A percentile compares a stretch with the other conserved stretches of the same genome.
phyloP scores from a whole-genome alignment of 106 monocot species.

The Triglochin maritima region DNA sequence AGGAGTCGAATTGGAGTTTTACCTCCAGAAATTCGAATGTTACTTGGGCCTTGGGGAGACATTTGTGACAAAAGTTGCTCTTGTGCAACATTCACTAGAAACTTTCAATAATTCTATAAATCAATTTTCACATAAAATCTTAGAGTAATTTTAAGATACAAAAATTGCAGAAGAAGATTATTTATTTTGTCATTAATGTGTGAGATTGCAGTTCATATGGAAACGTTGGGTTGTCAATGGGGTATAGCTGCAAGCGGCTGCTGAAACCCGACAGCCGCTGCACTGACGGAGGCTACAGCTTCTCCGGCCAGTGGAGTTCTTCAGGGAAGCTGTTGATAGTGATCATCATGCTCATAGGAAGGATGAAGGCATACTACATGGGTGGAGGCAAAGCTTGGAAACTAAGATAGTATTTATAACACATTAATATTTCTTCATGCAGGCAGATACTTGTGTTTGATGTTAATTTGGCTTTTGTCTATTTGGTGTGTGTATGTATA shows the following conservation, averaged over 20 bases:
- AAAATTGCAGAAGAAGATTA: background rate
- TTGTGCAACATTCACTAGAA: too few relatives aligned
- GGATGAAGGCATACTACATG: slow-evolving; percentile 31
- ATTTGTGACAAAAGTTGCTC: too few relatives aligned
- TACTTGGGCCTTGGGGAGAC: too few relatives aligned
- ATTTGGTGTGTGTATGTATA: too few relatives aligned
- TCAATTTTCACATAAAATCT: too few relatives aligned
- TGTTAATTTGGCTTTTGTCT: too few relatives aligned
- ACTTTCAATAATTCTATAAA: too few relatives aligned
- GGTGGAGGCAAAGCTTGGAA: slow-evolving; percentile 35
- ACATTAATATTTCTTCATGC: too few relatives aligned
- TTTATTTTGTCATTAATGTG: background rate
- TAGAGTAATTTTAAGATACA: too few relatives aligned
- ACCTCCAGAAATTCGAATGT: too few relatives aligned
- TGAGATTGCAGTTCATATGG: slow-evolving; percentile 29
- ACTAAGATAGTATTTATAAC: slow-evolving; percentile 2
- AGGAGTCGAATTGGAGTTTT: too few relatives aligned
- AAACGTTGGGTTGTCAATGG: slow-evolving; percentile 38
- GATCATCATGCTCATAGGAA: slow-evolving; percentile 39
- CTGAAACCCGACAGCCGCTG: slow-evolving; percentile 11
- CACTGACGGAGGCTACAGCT: slow-evolving; percentile 25
- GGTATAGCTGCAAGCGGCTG: slow-evolving; percentile 38
- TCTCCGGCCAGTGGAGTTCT: slow-evolving; percentile 31
- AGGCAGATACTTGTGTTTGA: too few relatives aligned
- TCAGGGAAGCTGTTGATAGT: slow-evolving; percentile 37